Base-by-base conservation (phyloP, 2,329 filamentous ascomycete genomes). In the Fulvia fulva region DNA sequence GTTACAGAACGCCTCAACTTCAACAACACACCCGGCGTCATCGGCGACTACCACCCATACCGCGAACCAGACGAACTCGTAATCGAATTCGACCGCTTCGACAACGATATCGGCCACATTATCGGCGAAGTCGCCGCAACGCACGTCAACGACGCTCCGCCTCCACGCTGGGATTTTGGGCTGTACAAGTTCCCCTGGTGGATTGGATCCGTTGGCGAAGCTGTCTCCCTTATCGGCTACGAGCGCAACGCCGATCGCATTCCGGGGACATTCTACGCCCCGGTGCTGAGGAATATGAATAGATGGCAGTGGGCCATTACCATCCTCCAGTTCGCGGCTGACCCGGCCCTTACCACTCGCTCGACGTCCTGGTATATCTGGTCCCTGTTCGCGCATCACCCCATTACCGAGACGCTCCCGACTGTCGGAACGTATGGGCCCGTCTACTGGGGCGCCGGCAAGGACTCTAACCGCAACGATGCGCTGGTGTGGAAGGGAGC, bases 171-270 rank as follows among this genome's bases (percentile, higher is more conserved):
- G 62, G 55, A 60, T n/a, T 41, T 50, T 3, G 65, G 61, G 80
- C 51, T 76, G 75, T 64, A 69, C 73, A 34, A 83, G 77, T 65
- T 62, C 9, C 70, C 70, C 2, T 68, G 66, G 63, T 71, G 68
- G 83, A 81, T 83, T 51, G 85, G 83, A 25, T 77, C 81, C 8
- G 82, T 89, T 2, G 81, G 80, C 14, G 86, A 89, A 68, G 85
- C 84, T 23, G 78, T 89, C n/a, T 85, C 81, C 56, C 75, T 88
- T 16, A 78, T 88, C 61, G 83, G 85, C 19, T 82, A 83, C 28
- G 86, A 89, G 76, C 78, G 86, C 56, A 88, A 88, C 71, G 77
- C 79, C 3, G 83, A 87, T 64, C 78, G 80, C 21, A 78, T 87
- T 46, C 78, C 79, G 1, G 82, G 81, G 6, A 78, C 80, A 0